Percentiles rank a stretch among this genome's conserved stretches.
Evolutionary conservation across 371 early-diverging fungal genomes (phyloP).

Genomic region (Mucor mucedo): DNA sequence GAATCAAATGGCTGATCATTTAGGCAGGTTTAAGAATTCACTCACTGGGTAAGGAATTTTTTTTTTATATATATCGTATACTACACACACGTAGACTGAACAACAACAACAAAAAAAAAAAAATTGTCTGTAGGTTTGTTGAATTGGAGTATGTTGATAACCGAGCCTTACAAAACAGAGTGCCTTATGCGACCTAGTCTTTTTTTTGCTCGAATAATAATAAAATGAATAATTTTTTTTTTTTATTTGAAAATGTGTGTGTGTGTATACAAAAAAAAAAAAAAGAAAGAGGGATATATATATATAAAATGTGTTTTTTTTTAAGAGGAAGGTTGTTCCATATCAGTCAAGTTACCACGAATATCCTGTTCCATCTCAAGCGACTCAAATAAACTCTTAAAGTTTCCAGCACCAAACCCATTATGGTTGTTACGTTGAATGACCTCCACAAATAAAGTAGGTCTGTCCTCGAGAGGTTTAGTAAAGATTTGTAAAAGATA

Average conservation of each 20-base stretch:
- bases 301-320: neutral
- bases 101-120: neutral
- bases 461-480: constrained; percentile 94
- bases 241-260: too few relatives aligned
- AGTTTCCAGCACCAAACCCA: constrained; percentile 98
- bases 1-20: constrained; percentile 53
- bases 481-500: constrained; percentile 95
- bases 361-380: constrained; percentile 93
- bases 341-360: constrained; percentile 84
- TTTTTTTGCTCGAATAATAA: neutral
- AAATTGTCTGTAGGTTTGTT: constrained; percentile 33
- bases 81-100: too few relatives aligned
- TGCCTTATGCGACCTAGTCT: constrained; percentile 39
- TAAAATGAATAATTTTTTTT: neutral
- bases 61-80: too few relatives aligned
- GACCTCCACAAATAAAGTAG: constrained; percentile 95
- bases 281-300: neutral
- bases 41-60: constrained; percentile 42
- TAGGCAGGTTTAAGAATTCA: constrained; percentile 43
- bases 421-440: constrained; percentile 95
- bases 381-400: constrained; percentile 95
- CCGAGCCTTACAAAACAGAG: constrained; percentile 52
- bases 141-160: constrained; percentile 57
- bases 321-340: constrained; percentile 27
- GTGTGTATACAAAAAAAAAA: neutral